A percentile compares a stretch with the other conserved stretches of the same genome.
These are phyloP conservation scores for Hericium erinaceus DNA, from an alignment of 768 basidiomycete genomes.

Conservation along the genomic window DNA sequence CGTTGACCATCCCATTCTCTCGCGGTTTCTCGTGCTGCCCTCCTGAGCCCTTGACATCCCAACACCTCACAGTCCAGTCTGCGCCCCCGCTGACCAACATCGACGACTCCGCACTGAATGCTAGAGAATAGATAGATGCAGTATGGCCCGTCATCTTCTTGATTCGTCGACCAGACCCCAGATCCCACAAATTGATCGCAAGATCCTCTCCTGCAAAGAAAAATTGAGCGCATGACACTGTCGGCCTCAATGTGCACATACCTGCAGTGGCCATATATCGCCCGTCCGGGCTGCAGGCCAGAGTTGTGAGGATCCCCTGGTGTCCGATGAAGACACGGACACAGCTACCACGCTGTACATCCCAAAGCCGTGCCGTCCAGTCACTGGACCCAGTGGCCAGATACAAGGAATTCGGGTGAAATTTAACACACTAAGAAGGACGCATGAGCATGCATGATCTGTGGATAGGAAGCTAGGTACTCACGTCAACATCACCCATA, in stretches of 20 bases:
- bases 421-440: slow-evolving; percentile 68
- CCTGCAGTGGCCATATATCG: slow-evolving; percentile 88
- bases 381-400: slow-evolving; percentile 96
- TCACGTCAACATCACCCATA: slow-evolving; percentile 91
- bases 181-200: slow-evolving; percentile 93
- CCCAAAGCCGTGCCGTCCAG: slow-evolving; percentile 94
- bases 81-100: slow-evolving; percentile 85
- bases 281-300: slow-evolving; percentile 91
- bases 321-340: slow-evolving; percentile 95
- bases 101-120: slow-evolving; percentile 88
- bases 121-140: slow-evolving; percentile 79
- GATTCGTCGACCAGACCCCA: slow-evolving; percentile 87
- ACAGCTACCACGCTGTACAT: slow-evolving; percentile 91
- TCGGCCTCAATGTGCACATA: slow-evolving; percentile 18
- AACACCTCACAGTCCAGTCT: slow-evolving; percentile 96
- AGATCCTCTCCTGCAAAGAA: slow-evolving; percentile 68
- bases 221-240: neutral
- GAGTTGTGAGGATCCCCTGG: slow-evolving; percentile 74
- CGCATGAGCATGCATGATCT: neutral
- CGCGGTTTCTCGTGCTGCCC: slow-evolving; percentile 47
- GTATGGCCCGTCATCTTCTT: slow-evolving; percentile 97
- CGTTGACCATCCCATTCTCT: slow-evolving; percentile 42
- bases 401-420: slow-evolving; percentile 97
- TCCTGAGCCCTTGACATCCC: slow-evolving; percentile 85
- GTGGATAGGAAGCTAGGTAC: slow-evolving; percentile 22